Evolutionary conservation across 441 rosid species (phyloP), one percentile per base, ranked within the genome.

Genomic region (Euphorbia corollata): DNA sequence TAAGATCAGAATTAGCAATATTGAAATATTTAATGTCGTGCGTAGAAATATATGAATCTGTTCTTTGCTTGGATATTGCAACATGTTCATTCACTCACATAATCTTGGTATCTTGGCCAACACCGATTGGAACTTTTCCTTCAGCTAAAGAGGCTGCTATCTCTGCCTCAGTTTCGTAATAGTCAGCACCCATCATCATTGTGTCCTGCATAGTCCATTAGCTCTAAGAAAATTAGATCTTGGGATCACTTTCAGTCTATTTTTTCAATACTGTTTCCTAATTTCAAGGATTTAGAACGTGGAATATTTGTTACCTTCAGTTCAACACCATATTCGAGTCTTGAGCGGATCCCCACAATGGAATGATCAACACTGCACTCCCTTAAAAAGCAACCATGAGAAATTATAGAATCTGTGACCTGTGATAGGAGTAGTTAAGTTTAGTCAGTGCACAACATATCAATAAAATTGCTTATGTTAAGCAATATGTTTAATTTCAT

Each of bases 111-210:
- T 84, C 79, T 77, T 71, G 71, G 1, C 93, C 96, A 0, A 91
- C 84, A 6, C 97, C 96, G 2, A 87, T 16, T 0, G 96, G 96
- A 77, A 87, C 87, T 75, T 84, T 83, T 30, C 85, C 86, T 63
- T 79, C 80, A 0, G 89, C 89, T 45, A 87, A 68, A 22, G 73
- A 71, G 45, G 89, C 80, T 2, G 87, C 86, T 50, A 83, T 87
- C 68, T 87, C 93, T 27, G 83, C 77, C 70, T 88, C 96, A 0
- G 92, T 89, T 71, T 91, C 82, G 75, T 88, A 91, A 75, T 72
- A 77, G 66, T 89, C 92, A 34, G 94, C 94, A 56, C 96, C 93
- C 89, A 87, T 87, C 97, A 89, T 87, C 90, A 91, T 80, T 0
- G 90, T 86, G 65, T 91, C 91, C 87, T 85, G 77, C 38, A 69